phyloP scores from a whole-genome alignment of 202 grass and related monocot species.

The Digitaria exilis region DNA sequence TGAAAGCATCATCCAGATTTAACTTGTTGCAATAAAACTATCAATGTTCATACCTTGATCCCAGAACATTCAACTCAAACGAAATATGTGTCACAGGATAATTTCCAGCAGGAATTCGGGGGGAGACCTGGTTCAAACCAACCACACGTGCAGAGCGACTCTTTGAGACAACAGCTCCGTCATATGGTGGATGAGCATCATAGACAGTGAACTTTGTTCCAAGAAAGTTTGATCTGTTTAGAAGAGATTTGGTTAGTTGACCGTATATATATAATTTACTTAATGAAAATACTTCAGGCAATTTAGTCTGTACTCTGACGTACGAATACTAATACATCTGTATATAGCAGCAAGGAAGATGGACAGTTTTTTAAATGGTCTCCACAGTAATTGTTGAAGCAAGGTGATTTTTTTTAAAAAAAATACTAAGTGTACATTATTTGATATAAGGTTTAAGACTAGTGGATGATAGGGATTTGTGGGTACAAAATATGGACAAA shows the following conservation, averaged over 20 bases:
- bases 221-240: conserved; percentile 90
- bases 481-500: background rate
- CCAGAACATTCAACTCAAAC: conserved; percentile 92
- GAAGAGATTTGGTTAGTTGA: conserved; percentile 1
- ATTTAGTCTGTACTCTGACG: background rate
- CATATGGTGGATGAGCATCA: conserved; percentile 90
- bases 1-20: conserved; percentile 25
- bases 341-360: background rate
- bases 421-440: background rate
- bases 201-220: conserved; percentile 96
- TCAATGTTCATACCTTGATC: conserved; percentile 71
- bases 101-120: conserved; percentile 80
- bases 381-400: background rate
- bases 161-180: conserved; percentile 68
- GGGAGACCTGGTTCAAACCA: conserved; percentile 80
- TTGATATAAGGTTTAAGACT: background rate
- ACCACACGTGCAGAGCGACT: conserved; percentile 64
- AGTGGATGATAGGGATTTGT: background rate
- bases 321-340: background rate
- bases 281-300: conserved; percentile 2
- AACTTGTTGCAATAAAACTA: background rate
- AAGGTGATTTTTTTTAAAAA: background rate
- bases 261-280: background rate
- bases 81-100: conserved; percentile 90
- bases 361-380: background rate